phyloP scores from a whole-genome alignment of 2,329 filamentous ascomycete genomes.

The Pseudomassariella vexata region DNA sequence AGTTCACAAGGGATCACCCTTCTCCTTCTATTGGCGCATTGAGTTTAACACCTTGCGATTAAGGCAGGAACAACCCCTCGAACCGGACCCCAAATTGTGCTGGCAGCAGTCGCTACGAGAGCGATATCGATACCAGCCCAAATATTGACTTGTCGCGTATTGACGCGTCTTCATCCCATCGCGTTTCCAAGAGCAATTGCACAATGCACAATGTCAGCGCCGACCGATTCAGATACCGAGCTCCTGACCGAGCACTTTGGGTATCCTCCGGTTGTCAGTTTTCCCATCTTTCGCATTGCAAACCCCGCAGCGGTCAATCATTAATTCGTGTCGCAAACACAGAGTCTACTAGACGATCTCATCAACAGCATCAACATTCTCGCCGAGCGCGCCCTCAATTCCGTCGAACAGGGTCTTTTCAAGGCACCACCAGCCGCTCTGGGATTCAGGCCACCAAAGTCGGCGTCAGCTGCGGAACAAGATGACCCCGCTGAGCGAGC shows the following conservation, averaged over 20 bases:
- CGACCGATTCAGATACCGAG: conserved; percentile 44
- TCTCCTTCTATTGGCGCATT: too few species aligned
- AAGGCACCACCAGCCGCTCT: conserved; percentile 67
- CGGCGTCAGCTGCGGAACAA: conserved; percentile 34
- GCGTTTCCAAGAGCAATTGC: conserved; percentile 8
- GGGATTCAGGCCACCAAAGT: conserved; percentile 62
- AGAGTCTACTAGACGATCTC: conserved; percentile 95
- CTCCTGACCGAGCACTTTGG: conserved; percentile 93
- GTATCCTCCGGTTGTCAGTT: conserved; percentile 81
- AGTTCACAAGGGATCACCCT: too few species aligned
- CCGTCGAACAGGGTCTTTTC: conserved; percentile 77
- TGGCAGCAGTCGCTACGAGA: too few species aligned
- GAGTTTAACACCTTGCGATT: conserved; percentile 2
- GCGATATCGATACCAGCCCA: conserved; percentile 10
- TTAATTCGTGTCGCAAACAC: conserved; percentile 9
- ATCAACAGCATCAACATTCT: conserved; percentile 96
- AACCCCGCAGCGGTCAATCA: too few species aligned
- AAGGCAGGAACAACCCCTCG: conserved; percentile 1
- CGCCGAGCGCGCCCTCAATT: conserved; percentile 82
- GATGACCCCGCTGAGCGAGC: conserved; percentile 33
- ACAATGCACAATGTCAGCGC: conserved; percentile 23
- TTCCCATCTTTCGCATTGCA: conserved; percentile 1
- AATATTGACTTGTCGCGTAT: conserved; percentile 21
- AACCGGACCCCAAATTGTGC: too few species aligned
- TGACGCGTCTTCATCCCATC: conserved; percentile 1